Percentiles rank a stretch among this genome's conserved stretches.
phyloP scores from a whole-genome alignment of 805 yeast genomes.

The Candida dajiaensis region DNA sequence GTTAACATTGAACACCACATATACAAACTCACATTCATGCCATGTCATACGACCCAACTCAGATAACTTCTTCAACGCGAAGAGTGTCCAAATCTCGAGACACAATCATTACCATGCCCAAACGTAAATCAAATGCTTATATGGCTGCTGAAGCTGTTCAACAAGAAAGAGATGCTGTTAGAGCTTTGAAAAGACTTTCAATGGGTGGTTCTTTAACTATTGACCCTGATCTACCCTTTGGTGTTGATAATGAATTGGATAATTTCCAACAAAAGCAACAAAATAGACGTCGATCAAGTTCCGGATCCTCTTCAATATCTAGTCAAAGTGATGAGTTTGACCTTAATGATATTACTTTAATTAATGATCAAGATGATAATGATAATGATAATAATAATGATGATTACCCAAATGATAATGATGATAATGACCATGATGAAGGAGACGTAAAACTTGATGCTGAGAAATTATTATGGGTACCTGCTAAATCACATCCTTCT shows the following conservation, averaged over 20 bases:
- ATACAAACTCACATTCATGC: neutral
- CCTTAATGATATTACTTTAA: constrained; percentile 2
- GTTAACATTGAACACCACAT: neutral
- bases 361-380: constrained; percentile 2
- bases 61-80: neutral
- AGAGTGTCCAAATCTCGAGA: neutral
- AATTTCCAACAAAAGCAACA: constrained; percentile 21
- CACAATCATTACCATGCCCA: constrained; percentile 16
- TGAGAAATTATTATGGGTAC: constrained; percentile 79
- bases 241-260: constrained; percentile 25
- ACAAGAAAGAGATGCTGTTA: constrained; percentile 66
- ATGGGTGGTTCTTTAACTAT: constrained; percentile 48
- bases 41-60: neutral
- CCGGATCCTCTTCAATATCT: constrained; percentile 13
- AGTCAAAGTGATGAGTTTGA: neutral
- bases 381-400: constrained; percentile 1
- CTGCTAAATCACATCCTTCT: constrained; percentile 90
- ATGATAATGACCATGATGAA: too few species aligned
- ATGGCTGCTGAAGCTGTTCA: constrained; percentile 75
- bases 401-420: constrained; percentile 5
- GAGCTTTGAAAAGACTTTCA: constrained; percentile 66
- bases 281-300: constrained; percentile 12
- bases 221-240: constrained; percentile 68
- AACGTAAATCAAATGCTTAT: constrained; percentile 38
- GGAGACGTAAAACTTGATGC: constrained; percentile 12